phyloP scores from a whole-genome alignment of 306 rosid species.

The Vigna unguiculata region DNA sequence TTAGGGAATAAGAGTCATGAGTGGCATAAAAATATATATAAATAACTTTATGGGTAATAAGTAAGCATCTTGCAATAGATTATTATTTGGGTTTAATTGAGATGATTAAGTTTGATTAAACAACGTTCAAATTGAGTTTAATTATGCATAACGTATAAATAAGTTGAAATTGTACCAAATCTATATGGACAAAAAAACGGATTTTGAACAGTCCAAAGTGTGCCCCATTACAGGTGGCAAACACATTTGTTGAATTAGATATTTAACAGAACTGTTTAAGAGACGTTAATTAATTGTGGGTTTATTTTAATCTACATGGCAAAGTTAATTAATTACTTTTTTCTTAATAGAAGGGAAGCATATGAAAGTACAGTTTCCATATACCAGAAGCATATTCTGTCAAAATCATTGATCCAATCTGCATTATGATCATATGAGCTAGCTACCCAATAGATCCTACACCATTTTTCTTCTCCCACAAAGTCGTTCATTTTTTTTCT shows the following conservation, averaged over 20 bases:
- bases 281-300: not conserved
- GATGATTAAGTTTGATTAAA: not conserved
- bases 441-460: not conserved
- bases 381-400: not conserved
- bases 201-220: not conserved
- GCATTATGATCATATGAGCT: not conserved
- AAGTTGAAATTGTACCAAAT: constrained; percentile 1
- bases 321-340: not conserved
- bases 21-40: no score
- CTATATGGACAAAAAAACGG: constrained; percentile 1
- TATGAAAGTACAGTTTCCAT: constrained; percentile 1
- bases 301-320: not conserved
- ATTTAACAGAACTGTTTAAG: not conserved
- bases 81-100: not conserved
- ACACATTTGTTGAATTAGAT: constrained; percentile 3
- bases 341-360: not conserved
- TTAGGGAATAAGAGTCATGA: constrained; percentile 3
- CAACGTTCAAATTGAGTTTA: constrained; percentile 8
- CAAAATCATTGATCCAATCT: constrained; percentile 17
- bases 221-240: constrained; percentile 20
- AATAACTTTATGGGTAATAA: not conserved
- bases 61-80: constrained; percentile 16
- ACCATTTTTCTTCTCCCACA: not conserved
- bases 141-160: not conserved
- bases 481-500: no score